Percentiles rank a stretch among this genome's conserved stretches.
Conservation (phyloP, 2,329 filamentous ascomycete genomes). For the Fusarium sp. region DNA sequence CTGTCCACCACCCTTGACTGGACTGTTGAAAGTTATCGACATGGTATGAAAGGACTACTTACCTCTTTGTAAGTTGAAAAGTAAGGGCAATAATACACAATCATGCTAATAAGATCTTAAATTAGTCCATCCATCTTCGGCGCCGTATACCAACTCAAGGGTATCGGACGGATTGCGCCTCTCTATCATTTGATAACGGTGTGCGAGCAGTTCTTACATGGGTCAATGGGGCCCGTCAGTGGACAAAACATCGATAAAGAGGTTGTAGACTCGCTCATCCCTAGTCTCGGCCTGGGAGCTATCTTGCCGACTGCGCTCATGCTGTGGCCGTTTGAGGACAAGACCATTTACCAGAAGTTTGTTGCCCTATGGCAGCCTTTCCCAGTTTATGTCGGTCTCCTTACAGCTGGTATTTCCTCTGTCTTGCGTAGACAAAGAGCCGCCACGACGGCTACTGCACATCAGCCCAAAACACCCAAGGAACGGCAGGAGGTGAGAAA, state of each 20-base stretch:
- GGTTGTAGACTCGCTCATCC: not conserved
- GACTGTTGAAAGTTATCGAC: conserved; percentile 15
- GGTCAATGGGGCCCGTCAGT: fast-evolving
- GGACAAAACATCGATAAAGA: not conserved
- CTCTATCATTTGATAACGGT: conserved; percentile 4
- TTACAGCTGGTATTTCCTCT: not conserved
- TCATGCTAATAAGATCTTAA: fast-evolving
- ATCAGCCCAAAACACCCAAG: not conserved
- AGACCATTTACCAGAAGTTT: not conserved
- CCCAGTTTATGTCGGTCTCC: not conserved
- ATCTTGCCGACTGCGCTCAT: not conserved
- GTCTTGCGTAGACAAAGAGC: fast-evolving
- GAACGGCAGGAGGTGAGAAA: fast-evolving
- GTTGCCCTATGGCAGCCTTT: conserved; percentile 9
- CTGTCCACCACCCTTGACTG: conserved; percentile 4
- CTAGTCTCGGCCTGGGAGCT: not conserved
- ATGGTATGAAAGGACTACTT: not conserved
- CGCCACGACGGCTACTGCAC: too few species aligned
- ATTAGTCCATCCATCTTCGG: not conserved
- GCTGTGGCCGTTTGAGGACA: conserved; percentile 3
- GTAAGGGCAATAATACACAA: fast-evolving
- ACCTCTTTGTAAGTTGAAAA: conserved; percentile 1
- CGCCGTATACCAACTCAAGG: not conserved
- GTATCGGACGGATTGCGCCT: not conserved
- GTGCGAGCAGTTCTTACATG: fast-evolving